Evolutionary conservation across 768 basidiomycete genomes (phyloP), one percentile per base, ranked within the genome.

Genomic region (Lactarius akahatsu): DNA sequence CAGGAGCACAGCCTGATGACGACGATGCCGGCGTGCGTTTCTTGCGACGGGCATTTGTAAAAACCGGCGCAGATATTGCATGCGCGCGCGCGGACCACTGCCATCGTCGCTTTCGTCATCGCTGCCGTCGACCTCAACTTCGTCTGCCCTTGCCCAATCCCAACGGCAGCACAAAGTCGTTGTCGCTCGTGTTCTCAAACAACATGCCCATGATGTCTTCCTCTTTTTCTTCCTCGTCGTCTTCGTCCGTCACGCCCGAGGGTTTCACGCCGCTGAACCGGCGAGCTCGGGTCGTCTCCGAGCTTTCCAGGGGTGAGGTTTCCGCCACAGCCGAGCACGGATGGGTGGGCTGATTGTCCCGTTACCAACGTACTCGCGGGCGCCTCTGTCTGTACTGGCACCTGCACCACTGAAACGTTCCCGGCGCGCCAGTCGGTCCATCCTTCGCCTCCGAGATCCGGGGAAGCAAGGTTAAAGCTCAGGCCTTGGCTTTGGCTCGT

Each of bases 341-440:
- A 64, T 1, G 69, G 69, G 43, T 1, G 69, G 69, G 43, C 65
- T 66, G 26, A 70, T 70, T 43, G 69, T 70, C 13, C 69, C 66
- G 7, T 68, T 52, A 1, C 69, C 69, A 9, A 38, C 43, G 16
- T 63, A 57, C 36, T 67, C 66, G 6, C 40, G 28, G n/a, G 20
- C 16, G 6, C 10, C 45, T 23, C 47, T 38, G 26, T 26, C 30
- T 11, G 34, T 40, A 54, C 41, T 41, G 26, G 41, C 16, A 8
- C 41, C 50, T 2, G 57, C 11, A 50, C 16, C 28, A 30, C 61
- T 13, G 20, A 55, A 15, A 62, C 52, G 2, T n/a, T 28, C 18
- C 11, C 61, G 10, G 23, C 34, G 2, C 15, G 18, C 65, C 65
- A 66, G 23, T 52, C 57, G 20, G 40, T 30, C 66, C 62, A 67